Base-by-base conservation (phyloP, 306 rosid genomes). In the Cicer judaicum region DNA sequence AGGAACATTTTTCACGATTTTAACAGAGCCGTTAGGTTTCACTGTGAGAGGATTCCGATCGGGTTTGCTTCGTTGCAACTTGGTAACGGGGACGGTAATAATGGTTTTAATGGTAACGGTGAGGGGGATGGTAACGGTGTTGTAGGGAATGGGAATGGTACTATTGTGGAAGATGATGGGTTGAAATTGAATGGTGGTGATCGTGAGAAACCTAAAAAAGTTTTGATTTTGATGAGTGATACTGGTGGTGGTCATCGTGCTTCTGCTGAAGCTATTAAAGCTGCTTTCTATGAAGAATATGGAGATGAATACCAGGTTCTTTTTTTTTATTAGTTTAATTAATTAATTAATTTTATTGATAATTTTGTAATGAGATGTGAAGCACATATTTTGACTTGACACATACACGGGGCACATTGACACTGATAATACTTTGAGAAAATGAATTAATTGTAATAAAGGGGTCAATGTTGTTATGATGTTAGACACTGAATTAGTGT, bases 181-280 rank as follows among this genome's bases (percentile, higher is more conserved):
- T 67, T 78, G 75, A 68, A 74, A n/a, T 56, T 78, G 80, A 87
- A 81, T 73, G 84, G 80, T 7, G 87, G 55, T 11, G 85, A 41
- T 40, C 19, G 64, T 9, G 81, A 61, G 52, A 78, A 16, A 11
- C 89, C 93, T 1, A 94, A 90, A 59, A 90, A 82, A 7, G 99
- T 94, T 72, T 78, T 92, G 75, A 94, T 94, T 84, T 85, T 94
- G 88, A 94, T 94, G 99, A 94, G 99, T 80, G 97, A 94, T 63
- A 94, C 99, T 7, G 99, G 99, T 56, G 99, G 99, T 40, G 99
- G 99, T 10, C 99, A 94, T 82, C 86, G 99, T 18, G 99, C 99
- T 80, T 94, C 99, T 0, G 99, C 99, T 3, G 99, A 94, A 78
- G 99, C 99, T 8, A 94, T 94, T 14, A 94, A 87, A 60, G 92